A percentile compares a stretch with the other conserved stretches of the same genome.
Evolutionary conservation across 768 basidiomycete species (phyloP).

Genomic region (Cystofilobasidium bisporidii): DNA sequence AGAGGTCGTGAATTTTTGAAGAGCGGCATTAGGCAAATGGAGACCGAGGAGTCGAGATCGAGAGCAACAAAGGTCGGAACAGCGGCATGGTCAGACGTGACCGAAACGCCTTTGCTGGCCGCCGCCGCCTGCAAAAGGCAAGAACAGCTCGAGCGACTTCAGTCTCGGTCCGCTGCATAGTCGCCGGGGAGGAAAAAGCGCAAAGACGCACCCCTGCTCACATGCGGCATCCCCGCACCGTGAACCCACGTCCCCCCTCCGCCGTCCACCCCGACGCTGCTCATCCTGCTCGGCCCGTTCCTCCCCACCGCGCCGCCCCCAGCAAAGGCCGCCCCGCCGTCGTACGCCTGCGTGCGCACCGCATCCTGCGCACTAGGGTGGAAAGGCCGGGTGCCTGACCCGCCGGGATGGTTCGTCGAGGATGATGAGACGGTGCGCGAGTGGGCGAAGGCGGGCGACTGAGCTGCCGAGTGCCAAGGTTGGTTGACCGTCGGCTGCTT

Average conservation of each 20-base stretch:
- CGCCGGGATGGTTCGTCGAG: neutral
- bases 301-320: neutral
- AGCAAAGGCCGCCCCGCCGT: neutral
- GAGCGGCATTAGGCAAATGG: too few relatives aligned
- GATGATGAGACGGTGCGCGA: neutral
- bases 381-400: neutral
- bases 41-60: too few relatives aligned
- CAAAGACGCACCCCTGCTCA: too few relatives aligned
- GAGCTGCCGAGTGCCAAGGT: neutral
- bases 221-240: too few relatives aligned
- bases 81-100: neutral
- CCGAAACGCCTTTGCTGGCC: neutral
- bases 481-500: neutral
- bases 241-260: too few relatives aligned
- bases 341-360: neutral
- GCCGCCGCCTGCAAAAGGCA: too few relatives aligned
- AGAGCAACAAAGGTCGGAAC: too few relatives aligned
- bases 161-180: too few relatives aligned
- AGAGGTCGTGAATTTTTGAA: too few relatives aligned
- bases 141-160: too few relatives aligned
- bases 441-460: neutral
- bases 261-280: neutral
- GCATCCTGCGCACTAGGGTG: neutral
- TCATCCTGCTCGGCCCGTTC: constrained; percentile 5
- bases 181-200: too few relatives aligned